These are phyloP conservation scores for Vitis rotundifolia DNA, from an alignment of 164 flowering plant genomes.

Conservation along the genomic window DNA sequence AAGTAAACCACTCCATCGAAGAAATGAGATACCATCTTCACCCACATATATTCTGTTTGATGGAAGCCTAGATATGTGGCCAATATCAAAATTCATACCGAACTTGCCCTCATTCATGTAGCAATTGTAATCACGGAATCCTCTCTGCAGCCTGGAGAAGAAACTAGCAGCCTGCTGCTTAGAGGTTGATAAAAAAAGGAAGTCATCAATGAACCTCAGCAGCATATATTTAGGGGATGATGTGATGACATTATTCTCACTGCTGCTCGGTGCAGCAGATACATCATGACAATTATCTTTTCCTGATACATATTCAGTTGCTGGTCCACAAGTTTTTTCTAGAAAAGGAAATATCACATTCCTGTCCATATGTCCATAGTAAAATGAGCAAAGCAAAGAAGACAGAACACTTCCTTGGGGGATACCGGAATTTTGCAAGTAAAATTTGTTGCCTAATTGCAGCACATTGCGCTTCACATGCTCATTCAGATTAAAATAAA, in stretches of 20 bases:
- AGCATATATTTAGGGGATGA: conserved; percentile 34
- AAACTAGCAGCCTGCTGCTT: conserved; percentile 60
- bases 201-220: conserved; percentile 82
- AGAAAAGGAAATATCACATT: conserved; percentile 68
- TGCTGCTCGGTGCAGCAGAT: conserved; percentile 8
- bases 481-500: conserved; percentile 48
- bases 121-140: conserved; percentile 81
- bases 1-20: conserved; percentile 92
- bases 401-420: conserved; percentile 94
- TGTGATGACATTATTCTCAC: conserved; percentile 3
- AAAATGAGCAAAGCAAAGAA: conserved; percentile 81
- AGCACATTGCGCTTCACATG: conserved; percentile 70
- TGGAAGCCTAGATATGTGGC: conserved; percentile 7
- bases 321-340: conserved; percentile 30
- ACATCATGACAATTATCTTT: conserved; percentile 2
- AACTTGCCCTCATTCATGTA: conserved; percentile 73
- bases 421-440: conserved; percentile 75
- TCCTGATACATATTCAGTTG: conserved; percentile 5
- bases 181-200: conserved; percentile 79
- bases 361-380: conserved; percentile 78
- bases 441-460: conserved; percentile 47
- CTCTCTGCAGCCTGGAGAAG: conserved; percentile 57
- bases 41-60: conserved; percentile 50
- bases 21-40: conserved; percentile 62
- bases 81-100: conserved; percentile 57